Base-by-base conservation (phyloP, 306 rosid genomes). In the Quercus parvula region DNA sequence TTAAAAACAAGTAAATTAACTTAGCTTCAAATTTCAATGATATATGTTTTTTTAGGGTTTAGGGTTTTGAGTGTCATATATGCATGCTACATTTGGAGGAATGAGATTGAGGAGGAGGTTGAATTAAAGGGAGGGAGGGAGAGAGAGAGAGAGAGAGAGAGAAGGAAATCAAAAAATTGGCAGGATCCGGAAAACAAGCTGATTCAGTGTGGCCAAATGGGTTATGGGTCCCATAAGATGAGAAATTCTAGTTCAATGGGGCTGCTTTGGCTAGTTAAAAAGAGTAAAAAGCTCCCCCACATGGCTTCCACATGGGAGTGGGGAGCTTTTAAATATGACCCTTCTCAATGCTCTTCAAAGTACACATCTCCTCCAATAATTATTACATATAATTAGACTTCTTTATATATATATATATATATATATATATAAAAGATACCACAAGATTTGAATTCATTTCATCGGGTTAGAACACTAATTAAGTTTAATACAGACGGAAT, bases 141-240 rank as follows among this genome's bases (percentile, higher is more conserved):
- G 70, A 46, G 61, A 41, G 61, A 33, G 81, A 54, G 77, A 28
- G 70, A 46, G 61, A 41, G 78, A 54, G 76, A 76, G 59, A 77
- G 64, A 41, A 41, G 75, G 64, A 41, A 41, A 41, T 41, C 3
- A 41, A 41, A 41, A 79, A 82, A 75, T 79, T 87, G 88, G 93
- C 92, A 81, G 84, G 92, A 88, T 93, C 97, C 96, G 88, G 72
- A 87, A 89, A 93, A 93, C 90, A 84, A 88, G 94, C 54, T 66
- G 77, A 79, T 64, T 77, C 25, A 56, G 76, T 20, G 72, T 12
- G 77, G 85, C 71, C 31, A 78, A 67, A 10, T 49, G 75, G 79
- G 69, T 28, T 8, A 79, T 30, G 79, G 92, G 94, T 56, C 96
- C 96, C 87, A 85, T 76, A 52, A 51, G 62, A 84, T 85, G 88